Percentiles rank a stretch among this genome's conserved stretches.
Evolutionary conservation across 2,329 filamentous ascomycete genomes (phyloP).

Genomic region (Colletotrichum kahawae): DNA sequence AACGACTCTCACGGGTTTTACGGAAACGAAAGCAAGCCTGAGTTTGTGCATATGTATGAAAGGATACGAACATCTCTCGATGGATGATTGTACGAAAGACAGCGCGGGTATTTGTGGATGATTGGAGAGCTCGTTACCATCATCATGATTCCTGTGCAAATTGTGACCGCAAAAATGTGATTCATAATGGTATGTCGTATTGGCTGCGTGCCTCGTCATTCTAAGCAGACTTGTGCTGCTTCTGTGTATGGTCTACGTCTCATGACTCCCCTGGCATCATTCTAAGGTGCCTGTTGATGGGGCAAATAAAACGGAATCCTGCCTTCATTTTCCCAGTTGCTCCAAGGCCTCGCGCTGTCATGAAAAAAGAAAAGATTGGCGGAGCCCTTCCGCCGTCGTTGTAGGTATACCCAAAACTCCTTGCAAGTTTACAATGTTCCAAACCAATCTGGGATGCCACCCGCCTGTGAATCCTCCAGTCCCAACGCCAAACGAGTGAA

Average conservation of each 20-base stretch:
- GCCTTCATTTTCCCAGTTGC: not conserved
- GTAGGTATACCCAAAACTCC: slow-evolving; percentile 4
- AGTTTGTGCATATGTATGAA: not conserved
- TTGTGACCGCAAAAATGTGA: not conserved
- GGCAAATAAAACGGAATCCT: not conserved
- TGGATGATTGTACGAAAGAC: slow-evolving; percentile 5
- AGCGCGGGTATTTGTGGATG: not conserved
- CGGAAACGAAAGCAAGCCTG: not conserved
- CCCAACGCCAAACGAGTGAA: slow-evolving; percentile 16
- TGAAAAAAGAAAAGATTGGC: not conserved
- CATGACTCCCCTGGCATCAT: not conserved
- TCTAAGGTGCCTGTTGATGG: slow-evolving; percentile 1
- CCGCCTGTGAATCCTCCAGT: not conserved
- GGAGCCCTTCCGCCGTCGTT: not conserved
- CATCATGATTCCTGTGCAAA: not conserved
- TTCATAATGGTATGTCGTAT: not conserved
- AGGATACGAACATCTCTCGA: not conserved
- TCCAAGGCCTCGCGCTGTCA: not conserved
- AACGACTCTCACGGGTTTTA: not conserved
- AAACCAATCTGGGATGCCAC: not conserved
- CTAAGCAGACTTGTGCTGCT: slow-evolving; percentile 15
- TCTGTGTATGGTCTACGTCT: slow-evolving; percentile 4
- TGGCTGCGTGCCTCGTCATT: slow-evolving; percentile 15
- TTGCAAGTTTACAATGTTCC: not conserved
- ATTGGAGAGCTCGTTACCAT: not conserved